Base-by-base conservation (phyloP, 805 yeast species). In the Spathaspora gorwiae region DNA sequence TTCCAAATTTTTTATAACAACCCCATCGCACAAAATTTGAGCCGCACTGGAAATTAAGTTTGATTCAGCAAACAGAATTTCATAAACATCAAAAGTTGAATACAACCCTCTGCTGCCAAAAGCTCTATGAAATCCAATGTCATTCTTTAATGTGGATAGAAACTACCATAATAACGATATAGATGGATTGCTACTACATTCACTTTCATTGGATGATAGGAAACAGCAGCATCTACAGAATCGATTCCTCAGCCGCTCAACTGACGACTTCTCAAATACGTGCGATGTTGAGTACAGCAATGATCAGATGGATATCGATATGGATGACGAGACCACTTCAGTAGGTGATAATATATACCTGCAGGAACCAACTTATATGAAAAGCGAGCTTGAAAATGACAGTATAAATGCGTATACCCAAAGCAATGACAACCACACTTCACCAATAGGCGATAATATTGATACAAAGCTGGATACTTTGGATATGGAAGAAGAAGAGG, bases 131-230 rank as follows among this genome's bases (percentile, higher is more conserved):
- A 19, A 3, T 5, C 24, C 24, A 19, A 29, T 29, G 32, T 29
- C 32, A 11, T 29, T 29, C 12, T 29, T 29, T 26, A 26, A 7
- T 3, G 13, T 36, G 26, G n/a, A 35, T 9, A 19, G 11, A 24
- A 14, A 36, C 29, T 15, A n/a, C 26, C 31, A 14, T 24, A 19
- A 27, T 35, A 27, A 36, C 33, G 63, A 59, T 24, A 45, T 58
- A 43, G 66, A 61, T 39, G 64, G 54, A 9, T 48, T 49, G 19
- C 47, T 62, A 13, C 48, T 62, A 31, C 51, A 47, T 40, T 52
- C 63, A 26, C 58, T 62, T 12, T 59, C 65, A 2, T 37, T 62
- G 12, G 55, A 59, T 38, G 66, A 61, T 33, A 39, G 37, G n/a
- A 39, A 32, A 36, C 32, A 29, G 3, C 32, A 3, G 9, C 3